Evolutionary conservation across 257 asterid genomes (phyloP).

Genomic region (Fraxinus cuspidata): DNA sequence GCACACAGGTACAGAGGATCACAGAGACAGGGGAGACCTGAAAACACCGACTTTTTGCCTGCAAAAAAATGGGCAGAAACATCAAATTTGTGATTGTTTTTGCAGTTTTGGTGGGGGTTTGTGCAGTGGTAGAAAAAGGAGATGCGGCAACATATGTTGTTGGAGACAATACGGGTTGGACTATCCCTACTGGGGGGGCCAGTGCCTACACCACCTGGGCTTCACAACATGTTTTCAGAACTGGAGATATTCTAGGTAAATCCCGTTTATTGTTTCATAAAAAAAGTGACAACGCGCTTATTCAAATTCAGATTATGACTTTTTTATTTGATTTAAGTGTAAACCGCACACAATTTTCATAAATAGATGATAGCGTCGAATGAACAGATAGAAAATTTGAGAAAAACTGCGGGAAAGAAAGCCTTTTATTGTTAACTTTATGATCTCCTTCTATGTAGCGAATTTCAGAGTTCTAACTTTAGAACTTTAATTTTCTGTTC

Average conservation of each 20-base stretch:
- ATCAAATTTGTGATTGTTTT: constrained; percentile 21
- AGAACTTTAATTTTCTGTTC: not conserved
- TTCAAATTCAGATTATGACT: too few relatives aligned
- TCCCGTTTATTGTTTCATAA: too few relatives aligned
- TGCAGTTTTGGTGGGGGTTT: constrained; percentile 17
- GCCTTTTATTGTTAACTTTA: too few relatives aligned
- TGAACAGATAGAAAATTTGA: not conserved
- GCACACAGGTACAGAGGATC: not conserved
- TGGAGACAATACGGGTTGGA: constrained; percentile 60
- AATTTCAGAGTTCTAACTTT: too few relatives aligned
- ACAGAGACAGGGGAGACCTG: constrained; percentile 42
- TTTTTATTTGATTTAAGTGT: too few relatives aligned
- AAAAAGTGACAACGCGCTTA: too few relatives aligned
- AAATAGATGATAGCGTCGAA: too few relatives aligned
- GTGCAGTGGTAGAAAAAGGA: constrained; percentile 33
- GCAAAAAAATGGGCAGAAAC: constrained; percentile 13
- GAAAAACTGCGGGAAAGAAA: not conserved
- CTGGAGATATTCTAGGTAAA: constrained; percentile 56
- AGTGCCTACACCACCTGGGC: constrained; percentile 47
- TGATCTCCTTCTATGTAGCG: too few relatives aligned
- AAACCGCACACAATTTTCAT: too few relatives aligned
- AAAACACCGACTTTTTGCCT: constrained; percentile 21
- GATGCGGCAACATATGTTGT: constrained; percentile 51
- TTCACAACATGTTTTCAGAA: constrained; percentile 36
- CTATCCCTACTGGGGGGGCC: constrained; percentile 38